A percentile compares a stretch with the other conserved stretches of the same genome.
Conservation (phyloP, 306 rosid species). For the Cucurbita ficifolia region DNA sequence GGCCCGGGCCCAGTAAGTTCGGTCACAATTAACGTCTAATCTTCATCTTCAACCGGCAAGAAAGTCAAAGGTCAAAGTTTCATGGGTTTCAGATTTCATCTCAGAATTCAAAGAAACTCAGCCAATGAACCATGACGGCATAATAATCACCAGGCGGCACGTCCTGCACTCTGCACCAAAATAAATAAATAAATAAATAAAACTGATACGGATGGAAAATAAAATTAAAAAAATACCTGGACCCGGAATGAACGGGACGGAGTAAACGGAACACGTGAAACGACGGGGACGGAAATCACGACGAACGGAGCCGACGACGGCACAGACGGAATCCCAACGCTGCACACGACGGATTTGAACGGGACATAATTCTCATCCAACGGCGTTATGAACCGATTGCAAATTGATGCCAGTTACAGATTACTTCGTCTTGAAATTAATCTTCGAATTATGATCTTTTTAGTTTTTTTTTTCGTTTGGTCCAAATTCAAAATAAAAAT, state of each 20-base stretch:
- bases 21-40: not conserved
- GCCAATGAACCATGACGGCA: not conserved
- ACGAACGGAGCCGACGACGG: not conserved
- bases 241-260: not conserved
- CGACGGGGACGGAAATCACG: not conserved
- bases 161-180: not conserved
- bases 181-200: not conserved
- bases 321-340: slow-evolving; percentile 1
- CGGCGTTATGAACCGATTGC: not conserved
- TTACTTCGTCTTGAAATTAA: not conserved
- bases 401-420: not conserved
- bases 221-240: not conserved
- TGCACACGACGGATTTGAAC: not conserved
- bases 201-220: not conserved
- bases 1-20: not conserved
- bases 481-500: not conserved
- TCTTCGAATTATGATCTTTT: not conserved
- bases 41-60: not conserved
- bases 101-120: not conserved
- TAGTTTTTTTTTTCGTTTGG: not conserved
- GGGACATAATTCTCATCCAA: not conserved
- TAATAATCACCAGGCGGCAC: not conserved
- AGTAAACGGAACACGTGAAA: slow-evolving; percentile 3
- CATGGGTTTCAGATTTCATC: not conserved
- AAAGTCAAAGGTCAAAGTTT: not conserved